These are phyloP conservation scores for Gillenia trifoliata DNA, from an alignment of 306 rosid genomes.

Conservation along the genomic window DNA sequence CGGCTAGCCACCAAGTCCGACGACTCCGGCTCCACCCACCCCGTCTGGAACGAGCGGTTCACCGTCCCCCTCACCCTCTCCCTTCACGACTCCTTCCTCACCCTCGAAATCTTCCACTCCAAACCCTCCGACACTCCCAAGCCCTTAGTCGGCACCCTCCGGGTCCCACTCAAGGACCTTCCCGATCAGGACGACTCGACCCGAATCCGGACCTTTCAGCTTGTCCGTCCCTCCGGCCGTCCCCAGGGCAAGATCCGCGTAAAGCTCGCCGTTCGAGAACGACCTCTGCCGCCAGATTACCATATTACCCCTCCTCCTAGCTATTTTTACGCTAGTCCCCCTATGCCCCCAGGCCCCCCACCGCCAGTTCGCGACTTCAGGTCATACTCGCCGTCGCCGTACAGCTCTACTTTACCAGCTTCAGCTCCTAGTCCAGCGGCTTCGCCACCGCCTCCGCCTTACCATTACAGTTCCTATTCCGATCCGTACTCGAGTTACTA, in stretches of 20 bases:
- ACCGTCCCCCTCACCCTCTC: constrained; percentile 52
- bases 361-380: constrained; percentile 46
- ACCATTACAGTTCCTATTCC: constrained; percentile 48
- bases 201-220: constrained; percentile 43
- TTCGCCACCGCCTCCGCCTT: constrained; percentile 33
- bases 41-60: constrained; percentile 90
- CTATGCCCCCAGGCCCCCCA: constrained; percentile 41
- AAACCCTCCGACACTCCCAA: constrained; percentile 81
- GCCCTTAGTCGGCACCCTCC: constrained; percentile 77
- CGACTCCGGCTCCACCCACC: constrained; percentile 64
- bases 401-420: constrained; percentile 9
- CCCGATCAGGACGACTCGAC: constrained; percentile 38
- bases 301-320: constrained; percentile 34
- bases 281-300: constrained; percentile 50
- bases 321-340: constrained; percentile 31
- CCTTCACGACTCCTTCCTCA: constrained; percentile 53
- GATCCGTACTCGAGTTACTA: constrained; percentile 49
- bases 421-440: constrained; percentile 17
- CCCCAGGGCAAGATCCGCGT: constrained; percentile 75
- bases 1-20: constrained; percentile 87
- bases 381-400: constrained; percentile 44
- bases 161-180: constrained; percentile 47
- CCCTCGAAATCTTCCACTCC: constrained; percentile 84
- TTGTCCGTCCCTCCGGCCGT: constrained; percentile 76
- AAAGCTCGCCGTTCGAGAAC: constrained; percentile 58